These are phyloP conservation scores for Alternaria burnsii DNA, from an alignment of 2,329 filamentous ascomycete genomes.

Conservation along the genomic window DNA sequence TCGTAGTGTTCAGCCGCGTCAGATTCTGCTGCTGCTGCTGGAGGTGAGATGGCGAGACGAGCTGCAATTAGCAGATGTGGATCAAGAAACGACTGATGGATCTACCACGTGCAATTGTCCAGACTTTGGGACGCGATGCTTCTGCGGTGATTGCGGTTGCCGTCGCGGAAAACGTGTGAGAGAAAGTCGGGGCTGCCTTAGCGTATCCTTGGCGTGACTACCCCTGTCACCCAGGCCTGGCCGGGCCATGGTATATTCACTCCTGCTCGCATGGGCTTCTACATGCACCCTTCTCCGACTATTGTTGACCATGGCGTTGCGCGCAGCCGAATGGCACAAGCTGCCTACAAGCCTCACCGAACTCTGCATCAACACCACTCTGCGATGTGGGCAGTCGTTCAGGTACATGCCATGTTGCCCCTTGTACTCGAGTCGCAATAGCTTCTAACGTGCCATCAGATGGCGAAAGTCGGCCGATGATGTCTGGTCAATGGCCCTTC, in stretches of 20 bases:
- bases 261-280: neutral
- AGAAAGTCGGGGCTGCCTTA: conserved; percentile 28
- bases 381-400: conserved; percentile 96
- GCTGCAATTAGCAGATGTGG: conserved; percentile 27
- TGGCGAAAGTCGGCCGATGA: conserved; percentile 84
- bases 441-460: conserved; percentile 54
- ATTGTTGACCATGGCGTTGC: conserved; percentile 51
- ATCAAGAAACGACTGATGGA: conserved; percentile 19
- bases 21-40: conserved; percentile 12
- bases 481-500: conserved; percentile 89
- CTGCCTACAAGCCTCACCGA: conserved; percentile 83
- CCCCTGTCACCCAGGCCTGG: conserved; percentile 16
- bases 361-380: conserved; percentile 90
- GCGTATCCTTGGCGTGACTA: conserved; percentile 27
- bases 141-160: conserved; percentile 19
- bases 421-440: neutral
- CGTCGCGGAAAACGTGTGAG: conserved; percentile 23
- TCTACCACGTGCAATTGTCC: conserved; percentile 20
- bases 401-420: conserved; percentile 53
- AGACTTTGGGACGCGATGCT: conserved; percentile 28
- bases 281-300: neutral
- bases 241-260: conserved; percentile 7
- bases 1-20: conserved; percentile 20
- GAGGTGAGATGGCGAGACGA: conserved; percentile 18
- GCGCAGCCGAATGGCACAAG: conserved; percentile 83